Evolutionary conservation across 2,329 filamentous ascomycete species (phyloP), one percentile per base, ranked within the genome.

Genomic region (Epichloe festucae): DNA sequence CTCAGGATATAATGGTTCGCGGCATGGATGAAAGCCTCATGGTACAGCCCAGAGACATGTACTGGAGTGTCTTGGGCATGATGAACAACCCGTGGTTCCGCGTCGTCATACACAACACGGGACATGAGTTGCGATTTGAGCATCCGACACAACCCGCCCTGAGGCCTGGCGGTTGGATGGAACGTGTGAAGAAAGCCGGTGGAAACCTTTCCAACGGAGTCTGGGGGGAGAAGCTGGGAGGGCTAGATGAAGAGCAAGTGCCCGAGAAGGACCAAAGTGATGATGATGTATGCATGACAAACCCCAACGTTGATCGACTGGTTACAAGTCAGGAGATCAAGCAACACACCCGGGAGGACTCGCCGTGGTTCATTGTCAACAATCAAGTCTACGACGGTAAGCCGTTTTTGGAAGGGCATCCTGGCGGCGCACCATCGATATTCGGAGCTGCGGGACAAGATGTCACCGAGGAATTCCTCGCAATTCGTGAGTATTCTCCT

Each of bases 31-130:
- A 95, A 57, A 79, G 84, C 51, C 84, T 95, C 79, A 87, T 86
- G 66, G 73, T 87, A 0, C 89, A 95, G 64, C 90, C 90, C 4
- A 77, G 87, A 55, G 90, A 96, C 61, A 93, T 95, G 87, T 95
- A 95, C 69, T 96, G 90, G 90, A 89, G 82, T 54, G 89, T 95
- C 2, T 71, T 95, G 40, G 89, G 90, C 0, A 96, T 96, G 90
- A 95, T 96, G 90, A 95, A 95, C 68, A 95, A 95, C 60, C 87
- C 88, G 0, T 96, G 90, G 90, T 96, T 85, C 65, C 77, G 90
- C 5, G 78, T 96, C 1, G 79, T 82, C 2, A 85, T 96, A 51
- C 78, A 81, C 49, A 82, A 82, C 52, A 82, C 90, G 54, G 74
- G 73, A 0, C 53, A 61, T 43, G 67, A 63, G 7, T 68, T 95